Evolutionary conservation across 441 rosid species (phyloP).

Genomic region (Populus hybrid): DNA sequence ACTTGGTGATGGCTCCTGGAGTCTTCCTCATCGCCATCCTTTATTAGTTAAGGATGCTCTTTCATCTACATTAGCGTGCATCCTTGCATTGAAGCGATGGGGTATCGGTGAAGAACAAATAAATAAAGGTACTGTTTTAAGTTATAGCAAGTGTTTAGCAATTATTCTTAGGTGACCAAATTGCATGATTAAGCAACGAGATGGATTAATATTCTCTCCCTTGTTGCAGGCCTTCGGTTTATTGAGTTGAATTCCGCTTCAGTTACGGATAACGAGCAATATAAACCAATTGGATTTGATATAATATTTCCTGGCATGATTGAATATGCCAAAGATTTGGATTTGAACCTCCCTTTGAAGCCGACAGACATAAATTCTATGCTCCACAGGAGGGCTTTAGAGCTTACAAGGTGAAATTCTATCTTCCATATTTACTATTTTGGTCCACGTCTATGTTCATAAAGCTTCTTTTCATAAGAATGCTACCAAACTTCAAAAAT

Average conservation of each 20-base stretch:
- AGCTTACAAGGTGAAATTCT: conserved; percentile 51
- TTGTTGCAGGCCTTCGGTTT: conserved; percentile 56
- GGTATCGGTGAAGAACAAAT: conserved; percentile 63
- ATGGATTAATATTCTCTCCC: conserved; percentile 10
- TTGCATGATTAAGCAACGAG: neutral
- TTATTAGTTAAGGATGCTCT: conserved; percentile 56
- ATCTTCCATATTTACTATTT: neutral
- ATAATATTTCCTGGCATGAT: conserved; percentile 79
- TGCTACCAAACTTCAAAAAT: neutral
- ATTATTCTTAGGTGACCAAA: neutral
- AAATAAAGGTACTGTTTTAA: conserved; percentile 38
- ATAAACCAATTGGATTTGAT: conserved; percentile 66
- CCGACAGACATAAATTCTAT: conserved; percentile 43
- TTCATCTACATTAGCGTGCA: conserved; percentile 69
- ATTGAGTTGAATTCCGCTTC: conserved; percentile 56
- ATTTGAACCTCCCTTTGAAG: conserved; percentile 56
- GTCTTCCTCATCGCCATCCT: conserved; percentile 40
- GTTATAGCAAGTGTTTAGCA: conserved; percentile 5
- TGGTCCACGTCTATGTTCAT: neutral
- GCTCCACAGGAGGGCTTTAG: conserved; percentile 44
- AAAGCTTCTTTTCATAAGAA: neutral
- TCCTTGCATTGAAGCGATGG: conserved; percentile 76
- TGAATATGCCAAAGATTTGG: conserved; percentile 55
- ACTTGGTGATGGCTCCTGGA: conserved; percentile 79
- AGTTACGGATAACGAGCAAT: conserved; percentile 51